Evolutionary conservation across 169 alveolate species (phyloP), one percentile per base, ranked within the genome.

Genomic region (Plasmodium inui): DNA sequence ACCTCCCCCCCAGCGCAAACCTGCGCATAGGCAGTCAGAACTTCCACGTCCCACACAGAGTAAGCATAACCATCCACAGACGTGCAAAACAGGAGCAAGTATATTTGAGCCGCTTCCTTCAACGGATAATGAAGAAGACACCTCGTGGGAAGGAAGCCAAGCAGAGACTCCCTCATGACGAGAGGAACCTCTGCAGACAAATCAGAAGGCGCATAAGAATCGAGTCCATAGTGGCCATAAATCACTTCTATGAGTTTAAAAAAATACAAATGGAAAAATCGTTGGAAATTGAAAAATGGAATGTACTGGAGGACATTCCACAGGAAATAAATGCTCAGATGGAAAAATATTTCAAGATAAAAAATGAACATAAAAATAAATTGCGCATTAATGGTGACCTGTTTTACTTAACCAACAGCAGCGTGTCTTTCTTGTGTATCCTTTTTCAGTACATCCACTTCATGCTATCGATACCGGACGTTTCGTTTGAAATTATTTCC

Each of bases 221-320:
- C 1, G 83, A 83, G 26, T 53, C 83, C 0, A 0, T 83, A 19
- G 30, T 83, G 14, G 32, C 82, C n/a, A 67, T 83, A 37, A 37
- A 83, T 34, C 37, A 83, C 32, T 83, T 83, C 67, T 83, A 83
- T 32, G 92, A 83, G 14, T 83, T 83, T 83, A 83, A 83, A 83
- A 83, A 83, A 39, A 71, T 83, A 30, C 92, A 83, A 83, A 83
- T 83, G 17, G 32, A 83, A 1, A 83, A 83, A 34, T 83, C 53
- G 10, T n/a, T 83, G 19, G 92, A 71, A 67, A 30, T 83, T 19
- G 92, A 83, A 83, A 83, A 83, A 70, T 83, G 92, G 92, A 53
- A 57, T 12, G 28, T 83, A 30, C 82, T 83, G 10, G 78, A 82
- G 1, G 92, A 83, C 46, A 61, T 83, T 8, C 92, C 92, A 30